phyloP scores from a whole-genome alignment of 2,329 filamentous ascomycete species.

The Tolypocladium guangdongense region DNA sequence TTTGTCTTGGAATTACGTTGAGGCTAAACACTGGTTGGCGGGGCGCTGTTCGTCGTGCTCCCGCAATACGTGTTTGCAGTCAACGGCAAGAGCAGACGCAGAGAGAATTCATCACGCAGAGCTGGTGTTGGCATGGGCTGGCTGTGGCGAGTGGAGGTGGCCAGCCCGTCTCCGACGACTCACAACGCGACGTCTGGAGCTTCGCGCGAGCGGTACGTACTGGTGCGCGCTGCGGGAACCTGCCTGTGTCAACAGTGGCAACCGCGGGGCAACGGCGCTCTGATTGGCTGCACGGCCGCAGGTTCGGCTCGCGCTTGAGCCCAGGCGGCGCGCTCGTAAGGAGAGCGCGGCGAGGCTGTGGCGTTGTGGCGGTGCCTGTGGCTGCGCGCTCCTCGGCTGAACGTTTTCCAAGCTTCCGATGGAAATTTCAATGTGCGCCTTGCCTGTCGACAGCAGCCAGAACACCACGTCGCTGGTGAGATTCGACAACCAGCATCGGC shows the following conservation, averaged over 20 bases:
- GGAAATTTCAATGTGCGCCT: constrained; percentile 11
- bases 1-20: background rate
- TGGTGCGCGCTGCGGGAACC: background rate
- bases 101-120: background rate
- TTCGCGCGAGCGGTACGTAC: constrained; percentile 3
- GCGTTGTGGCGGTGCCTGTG: constrained; percentile 8
- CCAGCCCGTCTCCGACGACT: constrained; percentile 6
- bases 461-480: background rate
- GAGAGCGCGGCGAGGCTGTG: background rate
- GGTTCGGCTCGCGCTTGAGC: constrained; percentile 7
- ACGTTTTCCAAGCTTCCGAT: constrained; percentile 12
- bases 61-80: background rate
- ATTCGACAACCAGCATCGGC: background rate
- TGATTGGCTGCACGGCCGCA: constrained; percentile 28
- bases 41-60: background rate
- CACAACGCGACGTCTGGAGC: constrained; percentile 10
- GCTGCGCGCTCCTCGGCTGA: constrained; percentile 10
- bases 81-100: background rate
- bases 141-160: background rate
- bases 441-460: background rate
- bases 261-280: constrained; percentile 42
- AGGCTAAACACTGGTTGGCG: background rate
- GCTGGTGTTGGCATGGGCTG: constrained; percentile 1
- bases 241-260: constrained; percentile 37
- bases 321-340: background rate